phyloP scores from a whole-genome alignment of 352 stramenopile genomes.

The Plasmopara muralis region DNA sequence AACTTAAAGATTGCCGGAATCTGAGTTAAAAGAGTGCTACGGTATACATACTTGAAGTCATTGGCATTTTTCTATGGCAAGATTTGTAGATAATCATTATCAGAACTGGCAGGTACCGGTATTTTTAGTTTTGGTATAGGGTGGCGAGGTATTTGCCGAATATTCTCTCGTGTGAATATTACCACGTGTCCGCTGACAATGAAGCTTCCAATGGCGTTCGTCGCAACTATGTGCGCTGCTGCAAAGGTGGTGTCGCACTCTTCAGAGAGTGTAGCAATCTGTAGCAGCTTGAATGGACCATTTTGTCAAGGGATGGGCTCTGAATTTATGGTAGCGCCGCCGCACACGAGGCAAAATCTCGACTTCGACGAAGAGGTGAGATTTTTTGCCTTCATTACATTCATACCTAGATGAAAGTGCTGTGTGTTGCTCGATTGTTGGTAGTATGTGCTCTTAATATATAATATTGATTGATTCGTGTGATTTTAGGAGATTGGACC shows the following conservation, averaged over 20 bases:
- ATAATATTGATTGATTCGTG: background rate
- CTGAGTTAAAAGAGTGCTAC: too few relatives aligned
- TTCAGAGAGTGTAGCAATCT: constrained; percentile 7
- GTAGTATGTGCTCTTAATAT: background rate
- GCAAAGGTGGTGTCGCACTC: background rate
- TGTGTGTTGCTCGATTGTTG: background rate
- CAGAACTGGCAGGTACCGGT: too few relatives aligned
- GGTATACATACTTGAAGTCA: too few relatives aligned
- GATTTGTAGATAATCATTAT: too few relatives aligned
- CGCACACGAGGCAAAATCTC: constrained; percentile 37
- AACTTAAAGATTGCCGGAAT: too few relatives aligned
- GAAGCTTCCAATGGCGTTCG: constrained; percentile 2
- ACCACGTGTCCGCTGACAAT: constrained; percentile 7
- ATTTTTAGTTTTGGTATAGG: too few relatives aligned
- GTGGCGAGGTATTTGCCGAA: too few relatives aligned
- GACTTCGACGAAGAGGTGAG: constrained; percentile 36
- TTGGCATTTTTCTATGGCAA: too few relatives aligned
- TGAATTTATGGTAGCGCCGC: constrained; percentile 29
- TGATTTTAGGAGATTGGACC: constrained; percentile 28
- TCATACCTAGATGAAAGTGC: background rate
- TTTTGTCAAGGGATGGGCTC: constrained; percentile 33
- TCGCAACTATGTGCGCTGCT: constrained; percentile 9
- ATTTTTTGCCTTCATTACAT: constrained; percentile 1
- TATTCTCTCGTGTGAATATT: too few relatives aligned
- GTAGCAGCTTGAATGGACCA: constrained; percentile 67